Percentiles rank a stretch among this genome's conserved stretches.
Conservation (phyloP, 306 rosid genomes). For the Castanea crenata region DNA sequence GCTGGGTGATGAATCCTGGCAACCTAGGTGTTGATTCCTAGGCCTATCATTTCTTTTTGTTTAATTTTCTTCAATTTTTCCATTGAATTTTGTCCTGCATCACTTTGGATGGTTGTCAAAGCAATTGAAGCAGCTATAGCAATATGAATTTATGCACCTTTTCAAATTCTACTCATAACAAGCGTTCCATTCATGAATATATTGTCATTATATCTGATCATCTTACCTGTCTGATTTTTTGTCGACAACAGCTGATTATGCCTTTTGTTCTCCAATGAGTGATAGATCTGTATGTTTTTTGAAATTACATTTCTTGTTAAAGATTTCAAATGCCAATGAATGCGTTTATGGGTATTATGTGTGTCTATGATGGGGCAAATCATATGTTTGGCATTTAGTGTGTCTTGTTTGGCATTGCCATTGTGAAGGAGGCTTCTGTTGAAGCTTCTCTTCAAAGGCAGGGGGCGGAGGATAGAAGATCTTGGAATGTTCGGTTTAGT, state of each 20-base stretch:
- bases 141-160: not conserved
- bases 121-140: not conserved
- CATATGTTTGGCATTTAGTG: too few species aligned
- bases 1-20: too few species aligned
- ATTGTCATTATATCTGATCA: too few species aligned
- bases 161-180: not conserved
- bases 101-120: not conserved
- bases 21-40: too few species aligned
- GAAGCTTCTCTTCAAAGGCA: too few species aligned
- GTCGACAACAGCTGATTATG: not conserved
- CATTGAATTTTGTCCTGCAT: too few species aligned
- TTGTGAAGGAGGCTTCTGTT: too few species aligned
- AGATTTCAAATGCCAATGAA: not conserved
- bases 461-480: too few species aligned
- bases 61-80: too few species aligned
- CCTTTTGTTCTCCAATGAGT: not conserved
- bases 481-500: too few species aligned
- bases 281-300: not conserved
- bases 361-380: not conserved
- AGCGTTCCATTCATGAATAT: not conserved
- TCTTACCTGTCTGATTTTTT: not conserved
- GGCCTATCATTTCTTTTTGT: too few species aligned
- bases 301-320: not conserved
- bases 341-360: not conserved
- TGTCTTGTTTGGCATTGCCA: too few species aligned